A percentile compares a stretch with the other conserved stretches of the same genome.
These are phyloP conservation scores for Rhodotorula mucilaginosa DNA, from an alignment of 1,284 basidiomycete genomes.

Conservation along the genomic window DNA sequence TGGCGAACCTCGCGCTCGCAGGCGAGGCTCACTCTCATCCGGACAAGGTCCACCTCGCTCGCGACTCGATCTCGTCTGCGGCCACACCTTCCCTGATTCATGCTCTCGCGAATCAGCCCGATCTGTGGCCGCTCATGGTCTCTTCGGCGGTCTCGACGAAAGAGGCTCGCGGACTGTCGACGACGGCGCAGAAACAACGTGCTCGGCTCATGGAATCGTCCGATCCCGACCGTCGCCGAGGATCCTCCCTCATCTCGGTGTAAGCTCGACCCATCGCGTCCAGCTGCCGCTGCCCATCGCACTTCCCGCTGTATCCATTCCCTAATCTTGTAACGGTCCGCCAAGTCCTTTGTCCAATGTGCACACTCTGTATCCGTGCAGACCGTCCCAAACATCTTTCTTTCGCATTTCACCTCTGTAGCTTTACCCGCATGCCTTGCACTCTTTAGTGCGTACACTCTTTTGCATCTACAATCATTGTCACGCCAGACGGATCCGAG, in stretches of 20 bases:
- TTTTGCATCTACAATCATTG: neutral
- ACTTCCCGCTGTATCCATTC: neutral
- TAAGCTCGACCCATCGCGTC: neutral
- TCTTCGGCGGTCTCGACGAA: slow-evolving; percentile 4
- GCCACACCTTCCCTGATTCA: slow-evolving; percentile 14
- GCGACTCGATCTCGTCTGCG: neutral
- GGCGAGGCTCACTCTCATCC: neutral
- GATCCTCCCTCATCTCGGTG: neutral
- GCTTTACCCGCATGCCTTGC: neutral
- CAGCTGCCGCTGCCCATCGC: neutral
- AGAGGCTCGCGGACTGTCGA: neutral
- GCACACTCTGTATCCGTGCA: too few relatives aligned
- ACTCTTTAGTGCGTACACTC: neutral
- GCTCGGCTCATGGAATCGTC: neutral
- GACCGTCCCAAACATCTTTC: neutral
- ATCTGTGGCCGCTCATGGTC: slow-evolving; percentile 18
- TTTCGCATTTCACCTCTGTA: slow-evolving; percentile 2
- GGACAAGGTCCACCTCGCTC: neutral
- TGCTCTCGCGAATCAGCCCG: slow-evolving; percentile 15
- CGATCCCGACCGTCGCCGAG: neutral
- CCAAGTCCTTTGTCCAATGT: neutral
- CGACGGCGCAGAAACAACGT: neutral
- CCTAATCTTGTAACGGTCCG: neutral
- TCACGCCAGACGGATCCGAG: too few relatives aligned
- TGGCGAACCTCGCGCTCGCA: neutral